A percentile compares a stretch with the other conserved stretches of the same genome.
Conservation (phyloP, 1,139 yeast genomes). For the Wickerhamiella infanticola region DNA sequence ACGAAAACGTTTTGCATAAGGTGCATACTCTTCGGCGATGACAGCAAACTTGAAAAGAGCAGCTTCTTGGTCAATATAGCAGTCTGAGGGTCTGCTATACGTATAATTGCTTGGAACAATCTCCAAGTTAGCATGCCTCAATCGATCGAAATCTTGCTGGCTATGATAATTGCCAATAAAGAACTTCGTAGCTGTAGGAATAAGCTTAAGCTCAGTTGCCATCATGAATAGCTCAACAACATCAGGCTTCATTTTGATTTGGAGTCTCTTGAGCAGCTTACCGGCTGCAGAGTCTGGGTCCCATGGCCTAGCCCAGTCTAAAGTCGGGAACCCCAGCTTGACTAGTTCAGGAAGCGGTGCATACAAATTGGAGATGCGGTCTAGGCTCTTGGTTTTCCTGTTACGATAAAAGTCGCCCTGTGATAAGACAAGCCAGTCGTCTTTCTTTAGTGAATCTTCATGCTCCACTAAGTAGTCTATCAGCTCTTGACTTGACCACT, state of each 20-base stretch:
- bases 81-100: constrained; percentile 16
- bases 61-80: constrained; percentile 17
- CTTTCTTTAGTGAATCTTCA: constrained; percentile 16
- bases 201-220: constrained; percentile 5
- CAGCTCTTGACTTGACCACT: constrained; percentile 26
- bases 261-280: constrained; percentile 20
- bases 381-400: constrained; percentile 10
- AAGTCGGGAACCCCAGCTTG: constrained; percentile 20
- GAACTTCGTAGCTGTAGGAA: constrained; percentile 19
- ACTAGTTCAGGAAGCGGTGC: constrained; percentile 21
- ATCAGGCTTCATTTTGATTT: constrained; percentile 21
- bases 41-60: constrained; percentile 23
- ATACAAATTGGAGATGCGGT: constrained; percentile 18
- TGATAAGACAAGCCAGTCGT: constrained; percentile 22
- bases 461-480: constrained; percentile 23
- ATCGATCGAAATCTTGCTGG: constrained; percentile 14
- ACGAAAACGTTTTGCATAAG: constrained; percentile 23
- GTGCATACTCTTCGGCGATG: constrained; percentile 15
- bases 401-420: constrained; percentile 21
- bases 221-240: constrained; percentile 16
- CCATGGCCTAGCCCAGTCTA: constrained; percentile 23
- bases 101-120: constrained; percentile 18
- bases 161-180: constrained; percentile 18
- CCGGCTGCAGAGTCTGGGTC: constrained; percentile 20
- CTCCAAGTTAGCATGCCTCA: constrained; percentile 8